Conservation (phyloP, 2,329 filamentous ascomycete species). For the Penicillium sp. region DNA sequence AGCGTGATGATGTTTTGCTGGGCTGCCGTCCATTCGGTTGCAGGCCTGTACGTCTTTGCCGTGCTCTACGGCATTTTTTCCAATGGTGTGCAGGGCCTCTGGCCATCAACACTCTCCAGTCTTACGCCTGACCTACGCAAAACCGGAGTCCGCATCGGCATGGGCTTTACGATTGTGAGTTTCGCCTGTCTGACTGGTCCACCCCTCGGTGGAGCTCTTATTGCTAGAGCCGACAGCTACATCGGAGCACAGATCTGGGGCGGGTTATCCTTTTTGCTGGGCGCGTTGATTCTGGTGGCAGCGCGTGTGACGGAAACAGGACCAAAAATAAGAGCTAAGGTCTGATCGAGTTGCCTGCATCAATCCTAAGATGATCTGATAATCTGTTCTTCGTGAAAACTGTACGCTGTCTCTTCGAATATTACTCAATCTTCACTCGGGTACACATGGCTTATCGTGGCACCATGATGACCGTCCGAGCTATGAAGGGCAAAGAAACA, state of each 20-base stretch:
- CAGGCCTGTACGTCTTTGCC: conserved; percentile 46
- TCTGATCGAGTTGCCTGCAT: not conserved
- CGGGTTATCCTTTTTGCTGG: conserved; percentile 24
- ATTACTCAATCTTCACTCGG: no score
- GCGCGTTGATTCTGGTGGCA: conserved; percentile 12
- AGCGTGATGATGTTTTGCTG: conserved; percentile 56
- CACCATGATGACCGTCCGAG: conserved; percentile 4
- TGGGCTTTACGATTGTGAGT: conserved; percentile 49
- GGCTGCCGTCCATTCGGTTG: conserved; percentile 49
- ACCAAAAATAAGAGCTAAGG: conserved; percentile 7
- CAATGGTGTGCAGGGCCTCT: conserved; percentile 12
- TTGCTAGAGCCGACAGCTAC: conserved; percentile 46
- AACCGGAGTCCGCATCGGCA: conserved; percentile 16
- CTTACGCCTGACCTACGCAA: conserved; percentile 16
- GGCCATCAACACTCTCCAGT: conserved; percentile 16
- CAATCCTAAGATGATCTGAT: not conserved
- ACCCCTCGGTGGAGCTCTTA: conserved; percentile 49
- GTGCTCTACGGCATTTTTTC: conserved; percentile 42
- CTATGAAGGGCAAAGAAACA: conserved; percentile 7
- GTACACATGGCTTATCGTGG: not conserved
- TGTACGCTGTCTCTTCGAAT: not conserved
- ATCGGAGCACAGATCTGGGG: conserved; percentile 48
- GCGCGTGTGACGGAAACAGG: conserved; percentile 13
- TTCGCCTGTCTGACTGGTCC: conserved; percentile 49
- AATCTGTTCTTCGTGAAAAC: not conserved